These are phyloP conservation scores for Cryphonectria parasitica DNA, from an alignment of 2,329 filamentous ascomycete genomes.

Conservation along the genomic window DNA sequence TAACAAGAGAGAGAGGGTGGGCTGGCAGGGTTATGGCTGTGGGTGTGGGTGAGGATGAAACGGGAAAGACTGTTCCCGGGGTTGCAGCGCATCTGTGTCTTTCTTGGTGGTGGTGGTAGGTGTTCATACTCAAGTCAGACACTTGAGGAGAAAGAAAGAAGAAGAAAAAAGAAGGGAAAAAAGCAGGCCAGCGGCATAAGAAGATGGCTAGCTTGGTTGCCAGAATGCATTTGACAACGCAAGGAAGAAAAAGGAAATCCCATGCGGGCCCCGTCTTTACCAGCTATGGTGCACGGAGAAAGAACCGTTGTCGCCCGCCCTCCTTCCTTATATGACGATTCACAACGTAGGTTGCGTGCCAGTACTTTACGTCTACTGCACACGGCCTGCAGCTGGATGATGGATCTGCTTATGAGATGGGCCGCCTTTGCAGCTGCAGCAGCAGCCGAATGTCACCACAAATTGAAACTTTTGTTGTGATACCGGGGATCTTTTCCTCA, in stretches of 20 bases:
- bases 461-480: not conserved
- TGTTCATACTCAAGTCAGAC: not conserved
- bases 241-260: too few relatives aligned
- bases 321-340: not conserved
- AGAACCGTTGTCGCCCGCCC: too few relatives aligned
- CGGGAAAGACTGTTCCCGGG: not conserved
- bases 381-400: not conserved
- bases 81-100: not conserved
- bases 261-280: too few relatives aligned
- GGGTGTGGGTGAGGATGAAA: not conserved
- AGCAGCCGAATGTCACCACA: not conserved
- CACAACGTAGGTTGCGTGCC: not conserved
- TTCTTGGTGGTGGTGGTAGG: not conserved
- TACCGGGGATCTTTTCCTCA: not conserved
- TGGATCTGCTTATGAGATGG: not conserved
- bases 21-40: too few relatives aligned
- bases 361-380: not conserved
- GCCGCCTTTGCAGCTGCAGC: not conserved
- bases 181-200: not conserved
- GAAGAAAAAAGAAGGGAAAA: not conserved
- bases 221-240: too few relatives aligned
- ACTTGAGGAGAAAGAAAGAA: not conserved
- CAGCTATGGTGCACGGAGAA: too few relatives aligned
- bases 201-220: too few relatives aligned
- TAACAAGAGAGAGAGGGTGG: not conserved